These are phyloP conservation scores for Globisporangium takayamanum DNA, from an alignment of 352 stramenopile genomes.

Conservation along the genomic window DNA sequence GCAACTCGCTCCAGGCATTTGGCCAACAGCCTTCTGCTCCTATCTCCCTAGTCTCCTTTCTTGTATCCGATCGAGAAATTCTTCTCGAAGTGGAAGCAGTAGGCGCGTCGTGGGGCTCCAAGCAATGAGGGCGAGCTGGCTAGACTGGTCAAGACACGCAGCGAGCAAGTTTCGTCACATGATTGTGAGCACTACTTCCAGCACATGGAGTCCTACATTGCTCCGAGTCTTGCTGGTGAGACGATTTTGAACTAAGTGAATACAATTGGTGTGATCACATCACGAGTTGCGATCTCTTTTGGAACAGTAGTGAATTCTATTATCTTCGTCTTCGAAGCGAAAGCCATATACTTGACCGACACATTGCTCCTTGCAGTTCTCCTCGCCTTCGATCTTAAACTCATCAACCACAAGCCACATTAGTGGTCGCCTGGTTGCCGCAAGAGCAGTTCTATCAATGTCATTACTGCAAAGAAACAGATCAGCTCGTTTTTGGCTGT, in stretches of 20 bases:
- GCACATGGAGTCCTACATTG: neutral
- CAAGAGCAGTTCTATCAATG: too few relatives aligned
- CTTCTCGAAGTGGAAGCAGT: neutral
- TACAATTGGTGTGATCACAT: neutral
- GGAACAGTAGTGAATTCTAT: neutral
- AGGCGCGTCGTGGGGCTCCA: too few relatives aligned
- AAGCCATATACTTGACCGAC: too few relatives aligned
- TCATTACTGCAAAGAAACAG: too few relatives aligned
- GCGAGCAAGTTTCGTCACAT: neutral
- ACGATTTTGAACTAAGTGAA: neutral
- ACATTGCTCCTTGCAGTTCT: too few relatives aligned
- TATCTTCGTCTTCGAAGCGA: too few relatives aligned
- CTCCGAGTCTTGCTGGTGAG: neutral
- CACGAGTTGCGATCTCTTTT: neutral
- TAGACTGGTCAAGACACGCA: neutral
- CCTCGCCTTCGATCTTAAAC: too few relatives aligned
- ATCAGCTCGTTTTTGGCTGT: too few relatives aligned
- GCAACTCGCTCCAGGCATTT: neutral
- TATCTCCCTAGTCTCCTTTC: neutral
- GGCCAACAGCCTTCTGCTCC: neutral
- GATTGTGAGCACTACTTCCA: neutral
- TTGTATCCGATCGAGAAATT: neutral
- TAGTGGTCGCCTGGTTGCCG: too few relatives aligned
- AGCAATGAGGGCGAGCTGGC: neutral
- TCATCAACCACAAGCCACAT: too few relatives aligned